Conservation (phyloP, 164 flowering plant genomes). For the Kalanchoe fedtschenkoi region DNA sequence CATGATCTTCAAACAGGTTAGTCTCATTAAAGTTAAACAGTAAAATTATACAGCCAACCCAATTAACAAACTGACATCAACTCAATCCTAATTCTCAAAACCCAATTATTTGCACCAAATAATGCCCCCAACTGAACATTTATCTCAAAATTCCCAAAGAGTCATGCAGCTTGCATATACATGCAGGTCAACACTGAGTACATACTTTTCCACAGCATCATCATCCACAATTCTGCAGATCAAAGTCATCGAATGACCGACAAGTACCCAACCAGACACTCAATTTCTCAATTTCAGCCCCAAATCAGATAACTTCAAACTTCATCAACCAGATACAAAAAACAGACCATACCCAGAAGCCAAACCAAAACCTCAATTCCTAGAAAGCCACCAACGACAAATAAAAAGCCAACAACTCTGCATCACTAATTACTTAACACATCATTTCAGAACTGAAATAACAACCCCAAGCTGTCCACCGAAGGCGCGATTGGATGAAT, state of each 20-base stretch:
- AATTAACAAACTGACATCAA: not conserved
- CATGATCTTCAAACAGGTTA: not conserved
- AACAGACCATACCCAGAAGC: not conserved
- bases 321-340: not conserved
- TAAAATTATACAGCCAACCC: not conserved
- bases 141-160: not conserved
- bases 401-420: not conserved
- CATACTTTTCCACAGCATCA: not conserved
- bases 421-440: not conserved
- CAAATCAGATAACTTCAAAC: not conserved
- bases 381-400: not conserved
- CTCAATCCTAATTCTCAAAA: not conserved
- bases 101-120: not conserved
- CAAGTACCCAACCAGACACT: not conserved
- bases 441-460: not conserved
- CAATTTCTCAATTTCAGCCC: not conserved
- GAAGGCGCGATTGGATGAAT: not conserved
- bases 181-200: not conserved
- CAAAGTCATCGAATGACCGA: not conserved
- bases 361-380: not conserved
- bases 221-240: not conserved
- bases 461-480: not conserved
- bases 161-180: too few relatives aligned
- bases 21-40: not conserved
- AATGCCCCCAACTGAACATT: not conserved